Evolutionary conservation across 2,329 filamentous ascomycete genomes (phyloP), one percentile per base, ranked within the genome.

Genomic region (Paraphaeosphaeria minitans): DNA sequence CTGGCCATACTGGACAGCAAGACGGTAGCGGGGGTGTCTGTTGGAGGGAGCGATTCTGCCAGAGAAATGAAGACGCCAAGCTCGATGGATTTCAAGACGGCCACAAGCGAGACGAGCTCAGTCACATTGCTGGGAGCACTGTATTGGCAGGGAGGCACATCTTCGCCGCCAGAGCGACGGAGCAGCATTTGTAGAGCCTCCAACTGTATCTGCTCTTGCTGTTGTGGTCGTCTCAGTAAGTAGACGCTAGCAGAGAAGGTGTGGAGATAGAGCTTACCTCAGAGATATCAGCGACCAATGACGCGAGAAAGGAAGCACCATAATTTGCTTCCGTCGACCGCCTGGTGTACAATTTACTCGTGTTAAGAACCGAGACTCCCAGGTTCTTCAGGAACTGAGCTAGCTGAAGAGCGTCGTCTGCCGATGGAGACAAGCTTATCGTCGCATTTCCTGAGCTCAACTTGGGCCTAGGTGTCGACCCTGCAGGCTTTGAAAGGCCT

Each of bases 1-100:
- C 42, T 53, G 14, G 56, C 56, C n/a, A 58, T 58, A 37, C 56
- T 58, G 7, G 56, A 58, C 42, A 53, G 43, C 49, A 54, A 13
- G 24, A 58, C 48, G 31, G 50, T 35, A 13, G 51, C 56, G 10
- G 50, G 33, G 33, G 49, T 31, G n/a, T 53, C 56, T 58, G n/a
- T n/a, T n/a, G n/a, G n/a, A n/a, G n/a, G n/a, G n/a, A n/a, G n/a
- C n/a, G n/a, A n/a, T n/a, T n/a, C n/a, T n/a, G n/a, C 56, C 3
- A 50, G 39, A 27, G 56, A 58, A 33, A 53, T 58, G 19, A 58
- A 47, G 4, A 49, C 35, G 35, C n/a, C n/a, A n/a, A n/a, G n/a
- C n/a, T n/a, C n/a, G n/a, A n/a, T n/a, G n/a, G n/a, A n/a, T n/a
- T n/a, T n/a, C n/a, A n/a, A n/a, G n/a, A n/a, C n/a, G n/a, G 10